Conservation (phyloP, 345 rosid species). For the Camelina neglecta region DNA sequence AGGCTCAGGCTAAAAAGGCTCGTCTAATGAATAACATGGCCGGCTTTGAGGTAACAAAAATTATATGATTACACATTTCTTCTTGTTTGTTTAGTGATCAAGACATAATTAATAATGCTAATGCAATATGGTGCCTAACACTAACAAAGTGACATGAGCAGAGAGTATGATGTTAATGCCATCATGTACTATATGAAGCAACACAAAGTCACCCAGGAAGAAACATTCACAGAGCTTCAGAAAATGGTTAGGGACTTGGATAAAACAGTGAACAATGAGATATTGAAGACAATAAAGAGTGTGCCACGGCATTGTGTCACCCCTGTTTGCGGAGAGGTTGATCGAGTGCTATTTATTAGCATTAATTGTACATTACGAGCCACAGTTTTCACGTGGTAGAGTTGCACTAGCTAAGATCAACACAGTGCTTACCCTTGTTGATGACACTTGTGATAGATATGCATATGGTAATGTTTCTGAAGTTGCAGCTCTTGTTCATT, state of each 20-base stretch:
- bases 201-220: not conserved
- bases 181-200: conserved; percentile 19
- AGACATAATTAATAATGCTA: too few species aligned
- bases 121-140: too few species aligned
- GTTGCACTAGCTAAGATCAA: not conserved
- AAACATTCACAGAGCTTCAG: not conserved
- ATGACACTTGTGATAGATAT: not conserved
- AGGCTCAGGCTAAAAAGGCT: not conserved
- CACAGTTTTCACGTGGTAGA: conserved; percentile 14
- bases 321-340: too few species aligned
- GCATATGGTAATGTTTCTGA: not conserved
- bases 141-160: conserved; percentile 21
- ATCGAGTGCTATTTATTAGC: conserved; percentile 6
- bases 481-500: not conserved
- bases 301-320: not conserved
- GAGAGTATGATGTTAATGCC: conserved; percentile 18
- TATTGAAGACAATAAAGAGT: not conserved
- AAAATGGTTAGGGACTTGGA: conserved; percentile 1
- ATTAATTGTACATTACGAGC: not conserved
- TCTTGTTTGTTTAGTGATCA: not conserved
- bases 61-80: not conserved
- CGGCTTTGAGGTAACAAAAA: conserved; percentile 12
- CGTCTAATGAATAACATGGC: conserved; percentile 19
- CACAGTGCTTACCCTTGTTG: not conserved
- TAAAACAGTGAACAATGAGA: conserved; percentile 1